phyloP scores from a whole-genome alignment of 2,329 filamentous ascomycete genomes.

The Claviceps sp. region DNA sequence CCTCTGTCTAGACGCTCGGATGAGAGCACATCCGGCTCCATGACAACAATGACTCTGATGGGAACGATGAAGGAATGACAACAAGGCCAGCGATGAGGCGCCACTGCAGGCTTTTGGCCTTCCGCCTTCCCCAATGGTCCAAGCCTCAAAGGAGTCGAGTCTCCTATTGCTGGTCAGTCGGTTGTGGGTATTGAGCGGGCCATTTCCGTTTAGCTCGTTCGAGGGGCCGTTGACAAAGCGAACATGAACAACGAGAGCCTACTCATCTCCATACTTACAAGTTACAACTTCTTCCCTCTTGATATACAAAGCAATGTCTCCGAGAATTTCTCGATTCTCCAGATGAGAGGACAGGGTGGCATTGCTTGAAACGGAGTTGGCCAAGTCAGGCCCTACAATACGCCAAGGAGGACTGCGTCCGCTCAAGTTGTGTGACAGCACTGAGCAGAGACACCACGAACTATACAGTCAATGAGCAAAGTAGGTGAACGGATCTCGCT shows the following conservation, averaged over 20 bases:
- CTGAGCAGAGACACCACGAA: not conserved
- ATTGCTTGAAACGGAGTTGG: too few relatives aligned
- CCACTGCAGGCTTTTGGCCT: not conserved
- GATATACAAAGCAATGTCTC: too few relatives aligned
- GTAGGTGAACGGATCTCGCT: not conserved
- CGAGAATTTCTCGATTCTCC: too few relatives aligned
- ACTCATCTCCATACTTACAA: not conserved
- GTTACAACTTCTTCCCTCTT: too few relatives aligned
- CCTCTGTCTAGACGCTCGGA: too few relatives aligned
- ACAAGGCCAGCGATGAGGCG: not conserved
- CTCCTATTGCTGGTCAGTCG: not conserved
- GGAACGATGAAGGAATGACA: too few relatives aligned
- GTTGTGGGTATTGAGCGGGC: not conserved
- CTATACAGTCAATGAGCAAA: not conserved
- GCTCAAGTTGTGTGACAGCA: not conserved
- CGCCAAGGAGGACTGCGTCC: not conserved
- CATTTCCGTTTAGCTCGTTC: not conserved
- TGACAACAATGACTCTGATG: too few relatives aligned
- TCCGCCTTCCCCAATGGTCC: not conserved
- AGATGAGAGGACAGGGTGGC: too few relatives aligned
- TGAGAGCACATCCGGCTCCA: too few relatives aligned
- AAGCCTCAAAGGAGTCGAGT: not conserved
- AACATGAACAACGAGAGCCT: not conserved
- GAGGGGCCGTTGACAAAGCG: not conserved
- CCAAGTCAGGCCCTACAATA: not conserved